phyloP scores from a whole-genome alignment of 2,329 filamentous ascomycete genomes.

The Talaromyces sp. region DNA sequence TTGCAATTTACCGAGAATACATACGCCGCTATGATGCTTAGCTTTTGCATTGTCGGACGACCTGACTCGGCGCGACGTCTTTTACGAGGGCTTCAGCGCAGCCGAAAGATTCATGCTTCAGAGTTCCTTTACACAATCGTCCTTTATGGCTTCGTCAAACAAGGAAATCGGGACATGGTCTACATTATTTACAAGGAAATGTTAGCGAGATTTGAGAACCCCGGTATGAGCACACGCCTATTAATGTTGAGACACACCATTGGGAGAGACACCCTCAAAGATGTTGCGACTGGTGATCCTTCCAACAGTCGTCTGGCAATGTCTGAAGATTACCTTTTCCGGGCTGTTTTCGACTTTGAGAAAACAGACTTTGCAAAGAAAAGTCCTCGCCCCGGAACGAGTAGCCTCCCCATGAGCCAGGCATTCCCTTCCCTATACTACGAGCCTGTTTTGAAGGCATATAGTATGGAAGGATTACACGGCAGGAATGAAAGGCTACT shows the following conservation, averaged over 20 bases:
- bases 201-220: constrained; percentile 28
- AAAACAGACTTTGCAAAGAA: constrained; percentile 40
- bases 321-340: constrained; percentile 33
- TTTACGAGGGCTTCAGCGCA: constrained; percentile 35
- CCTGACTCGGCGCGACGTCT: constrained; percentile 55
- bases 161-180: constrained; percentile 46
- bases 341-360: constrained; percentile 35
- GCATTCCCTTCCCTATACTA: constrained; percentile 50
- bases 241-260: constrained; percentile 32
- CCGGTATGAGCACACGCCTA: constrained; percentile 30
- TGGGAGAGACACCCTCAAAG: constrained; percentile 25
- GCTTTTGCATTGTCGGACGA: constrained; percentile 49
- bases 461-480: constrained; percentile 45
- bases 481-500: constrained; percentile 53
- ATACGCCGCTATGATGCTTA: constrained; percentile 59
- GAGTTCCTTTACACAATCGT: constrained; percentile 44
- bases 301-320: constrained; percentile 22
- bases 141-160: constrained; percentile 47
- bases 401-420: constrained; percentile 31
- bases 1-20: constrained; percentile 54
- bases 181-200: constrained; percentile 46
- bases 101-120: constrained; percentile 32
- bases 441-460: constrained; percentile 53
- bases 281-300: constrained; percentile 10
- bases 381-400: constrained; percentile 32